Conservation (phyloP, 805 yeast genomes). For the Saccharomyces eubayanus region DNA sequence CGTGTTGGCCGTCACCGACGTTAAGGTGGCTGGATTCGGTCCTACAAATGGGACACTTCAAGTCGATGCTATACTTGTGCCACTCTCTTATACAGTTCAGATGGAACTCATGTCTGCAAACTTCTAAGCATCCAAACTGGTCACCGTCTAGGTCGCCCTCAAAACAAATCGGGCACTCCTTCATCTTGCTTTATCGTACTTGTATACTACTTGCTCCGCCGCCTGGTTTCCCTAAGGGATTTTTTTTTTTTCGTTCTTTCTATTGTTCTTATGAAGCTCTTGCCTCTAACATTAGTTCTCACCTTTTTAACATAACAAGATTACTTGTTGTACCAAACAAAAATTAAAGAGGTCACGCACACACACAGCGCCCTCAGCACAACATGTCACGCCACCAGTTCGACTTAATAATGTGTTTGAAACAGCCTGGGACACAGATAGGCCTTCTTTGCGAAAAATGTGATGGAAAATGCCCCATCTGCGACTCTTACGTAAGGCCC, state of each 20-base stretch:
- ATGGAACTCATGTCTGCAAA: conserved; percentile 53
- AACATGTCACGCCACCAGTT: conserved; percentile 83
- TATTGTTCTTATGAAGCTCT: neutral
- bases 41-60: conserved; percentile 27
- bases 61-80: conserved; percentile 30
- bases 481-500: conserved; percentile 79
- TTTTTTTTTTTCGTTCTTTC: neutral
- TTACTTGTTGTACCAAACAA: neutral
- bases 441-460: conserved; percentile 78
- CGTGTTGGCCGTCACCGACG: conserved; percentile 4
- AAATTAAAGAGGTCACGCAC: neutral
- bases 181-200: conserved; percentile 2
- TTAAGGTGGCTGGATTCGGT: conserved; percentile 8
- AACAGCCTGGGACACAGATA: conserved; percentile 65
- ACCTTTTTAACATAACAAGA: neutral
- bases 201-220: neutral
- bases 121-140: conserved; percentile 27
- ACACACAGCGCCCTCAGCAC: neutral
- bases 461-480: conserved; percentile 85
- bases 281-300: neutral
- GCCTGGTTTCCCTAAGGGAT: neutral
- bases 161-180: conserved; percentile 52
- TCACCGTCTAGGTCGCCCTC: conserved; percentile 30
- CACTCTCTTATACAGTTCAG: conserved; percentile 48
- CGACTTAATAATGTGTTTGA: conserved; percentile 75